These are phyloP conservation scores for Massarina eburnea DNA, from an alignment of 2,329 filamentous ascomycete genomes.

Conservation along the genomic window DNA sequence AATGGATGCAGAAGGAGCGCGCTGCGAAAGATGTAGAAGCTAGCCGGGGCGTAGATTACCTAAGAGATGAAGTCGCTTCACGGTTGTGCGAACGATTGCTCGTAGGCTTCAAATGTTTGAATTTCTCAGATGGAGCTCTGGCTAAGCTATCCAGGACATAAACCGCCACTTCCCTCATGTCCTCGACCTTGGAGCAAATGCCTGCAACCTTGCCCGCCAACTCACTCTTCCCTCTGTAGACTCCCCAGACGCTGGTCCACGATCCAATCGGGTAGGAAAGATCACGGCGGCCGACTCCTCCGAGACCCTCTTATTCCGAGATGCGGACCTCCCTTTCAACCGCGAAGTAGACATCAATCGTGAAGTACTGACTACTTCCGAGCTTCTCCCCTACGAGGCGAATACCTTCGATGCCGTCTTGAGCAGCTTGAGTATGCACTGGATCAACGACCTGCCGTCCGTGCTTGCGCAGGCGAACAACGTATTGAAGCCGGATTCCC, in stretches of 20 bases:
- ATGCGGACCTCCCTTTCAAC: constrained; percentile 75
- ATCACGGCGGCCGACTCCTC: constrained; percentile 85
- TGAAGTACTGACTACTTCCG: constrained; percentile 72
- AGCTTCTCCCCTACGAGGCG: constrained; percentile 73
- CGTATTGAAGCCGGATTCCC: constrained; percentile 83
- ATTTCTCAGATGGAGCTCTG: not conserved
- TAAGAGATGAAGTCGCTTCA: constrained; percentile 87
- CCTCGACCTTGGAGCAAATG: constrained; percentile 92
- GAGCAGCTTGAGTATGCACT: constrained; percentile 87
- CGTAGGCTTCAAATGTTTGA: constrained; percentile 47
- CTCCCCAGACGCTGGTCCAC: constrained; percentile 62
- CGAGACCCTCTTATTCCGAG: constrained; percentile 74
- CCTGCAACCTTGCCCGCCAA: constrained; percentile 87
- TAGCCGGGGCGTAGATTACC: constrained; percentile 83
- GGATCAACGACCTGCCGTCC: constrained; percentile 94
- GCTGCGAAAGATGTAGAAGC: constrained; percentile 69
- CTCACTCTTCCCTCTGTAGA: constrained; percentile 66
- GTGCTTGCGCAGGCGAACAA: constrained; percentile 82
- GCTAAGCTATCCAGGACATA: constrained; percentile 68
- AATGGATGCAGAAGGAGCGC: constrained; percentile 90
- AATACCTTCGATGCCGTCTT: constrained; percentile 86
- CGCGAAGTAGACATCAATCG: constrained; percentile 70
- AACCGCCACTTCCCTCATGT: constrained; percentile 82
- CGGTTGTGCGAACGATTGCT: constrained; percentile 84
- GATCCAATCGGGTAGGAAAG: constrained; percentile 70